Conservation (phyloP, 371 early-diverging fungal genomes). For the Rhizomucor pusillus region DNA sequence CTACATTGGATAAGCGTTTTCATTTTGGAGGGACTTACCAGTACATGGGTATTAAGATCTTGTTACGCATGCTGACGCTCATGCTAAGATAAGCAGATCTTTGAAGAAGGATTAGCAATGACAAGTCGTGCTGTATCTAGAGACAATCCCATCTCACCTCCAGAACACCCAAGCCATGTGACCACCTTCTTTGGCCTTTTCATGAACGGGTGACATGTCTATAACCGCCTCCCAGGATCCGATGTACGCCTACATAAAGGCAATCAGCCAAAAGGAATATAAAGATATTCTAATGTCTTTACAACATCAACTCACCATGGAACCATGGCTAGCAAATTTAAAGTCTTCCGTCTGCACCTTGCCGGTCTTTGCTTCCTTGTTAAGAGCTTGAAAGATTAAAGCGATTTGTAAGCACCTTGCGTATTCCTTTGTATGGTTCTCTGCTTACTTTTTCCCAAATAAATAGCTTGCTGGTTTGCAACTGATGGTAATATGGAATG, state of each 20-base stretch:
- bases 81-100: conserved; percentile 70
- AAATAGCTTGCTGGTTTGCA: conserved; percentile 77
- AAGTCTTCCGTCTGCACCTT: conserved; percentile 20
- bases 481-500: conserved; percentile 27
- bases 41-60: conserved; percentile 70
- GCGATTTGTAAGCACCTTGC: not conserved
- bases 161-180: conserved; percentile 72
- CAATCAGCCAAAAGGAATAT: not conserved
- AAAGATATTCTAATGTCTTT: too few species aligned
- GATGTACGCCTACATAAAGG: conserved; percentile 43
- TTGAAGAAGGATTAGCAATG: too few species aligned
- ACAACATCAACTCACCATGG: conserved; percentile 22
- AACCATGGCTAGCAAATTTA: conserved; percentile 31
- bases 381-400: conserved; percentile 23
- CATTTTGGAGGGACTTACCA: conserved; percentile 54
- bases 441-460: conserved; percentile 46
- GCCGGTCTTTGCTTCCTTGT: conserved; percentile 20
- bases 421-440: not conserved
- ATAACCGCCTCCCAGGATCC: conserved; percentile 57
- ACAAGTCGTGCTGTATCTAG: too few species aligned
- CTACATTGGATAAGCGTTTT: too few species aligned
- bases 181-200: conserved; percentile 47
- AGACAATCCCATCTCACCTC: conserved; percentile 31
- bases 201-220: conserved; percentile 45
- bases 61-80: conserved; percentile 72